These are phyloP conservation scores for Venustampulla echinocandica DNA, from an alignment of 495 filamentous ascomycete genomes.

Conservation along the genomic window DNA sequence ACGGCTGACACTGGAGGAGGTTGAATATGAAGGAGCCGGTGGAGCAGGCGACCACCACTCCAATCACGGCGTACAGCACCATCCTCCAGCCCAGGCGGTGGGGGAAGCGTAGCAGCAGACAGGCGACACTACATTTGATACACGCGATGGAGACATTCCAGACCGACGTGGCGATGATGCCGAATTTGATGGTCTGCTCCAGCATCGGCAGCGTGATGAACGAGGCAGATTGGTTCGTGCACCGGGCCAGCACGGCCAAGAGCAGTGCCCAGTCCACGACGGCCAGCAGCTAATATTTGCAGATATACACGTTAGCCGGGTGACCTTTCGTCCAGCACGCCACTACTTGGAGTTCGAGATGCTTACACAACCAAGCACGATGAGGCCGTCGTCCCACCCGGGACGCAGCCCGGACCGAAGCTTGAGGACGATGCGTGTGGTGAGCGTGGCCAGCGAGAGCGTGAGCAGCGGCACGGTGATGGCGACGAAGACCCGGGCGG, in stretches of 20 bases:
- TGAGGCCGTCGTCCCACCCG: slow-evolving; percentile 3
- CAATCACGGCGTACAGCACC: slow-evolving; percentile 23
- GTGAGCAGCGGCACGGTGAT: background rate
- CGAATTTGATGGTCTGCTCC: slow-evolving; percentile 12
- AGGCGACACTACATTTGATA: slow-evolving; percentile 28
- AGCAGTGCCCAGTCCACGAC: background rate
- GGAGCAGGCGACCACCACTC: slow-evolving; percentile 19
- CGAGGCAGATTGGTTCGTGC: background rate
- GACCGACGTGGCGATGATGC: slow-evolving; percentile 18
- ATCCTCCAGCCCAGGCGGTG: slow-evolving; percentile 18
- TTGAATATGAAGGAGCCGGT: slow-evolving; percentile 20
- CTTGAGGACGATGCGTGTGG: background rate
- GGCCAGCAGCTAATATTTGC: background rate
- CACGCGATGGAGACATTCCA: slow-evolving; percentile 24
- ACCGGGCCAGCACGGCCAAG: background rate
- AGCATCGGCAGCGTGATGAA: background rate
- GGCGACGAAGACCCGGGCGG: background rate
- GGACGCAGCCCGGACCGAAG: background rate
- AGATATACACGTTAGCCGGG: too few species aligned
- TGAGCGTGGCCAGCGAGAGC: background rate
- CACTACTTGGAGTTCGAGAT: background rate
- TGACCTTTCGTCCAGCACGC: background rate
- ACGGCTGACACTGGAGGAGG: slow-evolving; percentile 24
- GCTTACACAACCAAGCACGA: slow-evolving; percentile 2
- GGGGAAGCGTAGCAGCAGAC: slow-evolving; percentile 27